Percentiles rank a stretch among this genome's conserved stretches.
These are phyloP conservation scores for Panicum hallii DNA, from an alignment of 202 grass and related monocot genomes.

Conservation along the genomic window DNA sequence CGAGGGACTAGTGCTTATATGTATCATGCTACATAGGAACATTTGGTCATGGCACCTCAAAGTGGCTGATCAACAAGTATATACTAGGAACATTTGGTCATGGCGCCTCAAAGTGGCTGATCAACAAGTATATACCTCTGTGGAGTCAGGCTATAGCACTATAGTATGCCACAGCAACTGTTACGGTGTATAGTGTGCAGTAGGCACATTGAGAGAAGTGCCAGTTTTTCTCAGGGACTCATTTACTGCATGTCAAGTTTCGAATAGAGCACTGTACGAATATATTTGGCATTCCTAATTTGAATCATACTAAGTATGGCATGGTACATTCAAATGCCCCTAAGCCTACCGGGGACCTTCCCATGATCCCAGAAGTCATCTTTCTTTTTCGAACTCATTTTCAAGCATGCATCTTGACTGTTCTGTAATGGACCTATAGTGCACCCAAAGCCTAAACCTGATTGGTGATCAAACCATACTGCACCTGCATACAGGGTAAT, in stretches of 20 bases:
- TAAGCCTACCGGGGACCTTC: not conserved
- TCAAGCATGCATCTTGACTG: not conserved
- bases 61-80: slow-evolving; percentile 8
- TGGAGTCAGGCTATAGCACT: not conserved
- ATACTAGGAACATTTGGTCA: too few relatives aligned
- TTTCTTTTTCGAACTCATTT: not conserved
- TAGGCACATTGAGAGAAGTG: not conserved
- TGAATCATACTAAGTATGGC: slow-evolving; percentile 38
- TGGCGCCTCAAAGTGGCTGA: slow-evolving; percentile 13
- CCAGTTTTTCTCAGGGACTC: not conserved
- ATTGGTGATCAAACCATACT: slow-evolving; percentile 15
- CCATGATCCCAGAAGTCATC: not conserved
- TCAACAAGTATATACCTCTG: not conserved
- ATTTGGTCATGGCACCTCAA: slow-evolving; percentile 35
- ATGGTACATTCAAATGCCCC: not conserved
- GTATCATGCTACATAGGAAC: slow-evolving; percentile 29
- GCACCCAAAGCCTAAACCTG: slow-evolving; percentile 22
- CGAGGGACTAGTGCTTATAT: not conserved
- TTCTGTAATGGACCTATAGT: slow-evolving; percentile 4
- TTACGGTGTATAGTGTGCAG: not conserved
- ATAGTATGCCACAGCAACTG: slow-evolving; percentile 15
- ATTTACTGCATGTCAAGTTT: slow-evolving; percentile 10
- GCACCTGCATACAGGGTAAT: not conserved
- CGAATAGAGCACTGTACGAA: not conserved
- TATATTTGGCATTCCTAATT: slow-evolving; percentile 31